Percentiles rank a stretch among this genome's conserved stretches.
Conservation (phyloP, 495 filamentous ascomycete species). For the Achaetomiella virescens region DNA sequence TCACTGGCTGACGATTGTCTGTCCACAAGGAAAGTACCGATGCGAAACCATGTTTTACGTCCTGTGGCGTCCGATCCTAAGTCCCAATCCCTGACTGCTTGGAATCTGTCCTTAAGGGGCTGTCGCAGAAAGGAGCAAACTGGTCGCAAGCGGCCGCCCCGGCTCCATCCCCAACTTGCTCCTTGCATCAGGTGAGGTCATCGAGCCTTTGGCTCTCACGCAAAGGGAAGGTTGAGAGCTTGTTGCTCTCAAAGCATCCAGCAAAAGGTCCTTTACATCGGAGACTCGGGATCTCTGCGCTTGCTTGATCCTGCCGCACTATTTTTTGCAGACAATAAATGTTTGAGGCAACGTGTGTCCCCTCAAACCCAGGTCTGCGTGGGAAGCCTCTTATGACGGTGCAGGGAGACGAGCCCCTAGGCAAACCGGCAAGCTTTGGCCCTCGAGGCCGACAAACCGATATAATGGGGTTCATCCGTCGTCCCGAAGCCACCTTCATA, state of each 20-base stretch:
- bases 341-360: not conserved
- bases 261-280: not conserved
- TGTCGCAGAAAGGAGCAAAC: no score
- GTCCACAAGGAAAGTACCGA: no score
- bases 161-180: not conserved
- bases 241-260: not conserved
- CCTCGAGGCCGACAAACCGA: not conserved
- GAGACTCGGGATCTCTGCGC: not conserved
- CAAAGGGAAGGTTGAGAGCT: conserved; percentile 3
- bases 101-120: no score
- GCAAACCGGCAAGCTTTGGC: not conserved
- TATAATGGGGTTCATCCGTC: not conserved
- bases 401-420: not conserved
- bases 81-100: no score
- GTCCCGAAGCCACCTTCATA: not conserved
- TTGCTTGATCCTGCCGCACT: not conserved
- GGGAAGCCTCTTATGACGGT: not conserved
- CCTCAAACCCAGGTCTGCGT: not conserved
- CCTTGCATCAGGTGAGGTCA: not conserved
- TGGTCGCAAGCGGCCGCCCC: not conserved
- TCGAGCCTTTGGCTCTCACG: not conserved
- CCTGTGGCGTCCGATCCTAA: no score
- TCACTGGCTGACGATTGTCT: no score
- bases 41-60: no score
- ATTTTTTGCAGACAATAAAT: not conserved